These are phyloP conservation scores for Talaromyces proteolyticus DNA, from an alignment of 495 filamentous ascomycete genomes.

Conservation along the genomic window DNA sequence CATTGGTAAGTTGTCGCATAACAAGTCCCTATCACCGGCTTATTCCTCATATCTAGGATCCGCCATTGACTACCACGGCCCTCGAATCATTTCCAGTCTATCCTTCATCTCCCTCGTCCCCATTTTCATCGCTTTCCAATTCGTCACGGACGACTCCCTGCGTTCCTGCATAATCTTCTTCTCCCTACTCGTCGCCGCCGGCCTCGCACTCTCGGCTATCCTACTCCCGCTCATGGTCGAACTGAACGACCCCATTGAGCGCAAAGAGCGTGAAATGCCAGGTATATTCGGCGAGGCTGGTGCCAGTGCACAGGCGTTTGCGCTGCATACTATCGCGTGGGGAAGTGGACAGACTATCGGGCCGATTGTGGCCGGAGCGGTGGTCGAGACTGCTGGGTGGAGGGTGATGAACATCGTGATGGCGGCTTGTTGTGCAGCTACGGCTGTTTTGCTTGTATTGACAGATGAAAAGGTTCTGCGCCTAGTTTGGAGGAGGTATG, in stretches of 20 bases:
- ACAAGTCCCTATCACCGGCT: conserved; percentile 35
- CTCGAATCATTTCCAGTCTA: conserved; percentile 37
- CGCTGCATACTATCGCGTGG: conserved; percentile 53
- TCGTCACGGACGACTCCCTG: conserved; percentile 28
- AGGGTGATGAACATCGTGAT: conserved; percentile 30
- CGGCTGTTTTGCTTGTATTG: conserved; percentile 16
- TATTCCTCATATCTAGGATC: conserved; percentile 28
- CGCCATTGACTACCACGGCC: conserved; percentile 45
- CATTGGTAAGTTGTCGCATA: conserved; percentile 17
- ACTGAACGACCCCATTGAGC: conserved; percentile 53
- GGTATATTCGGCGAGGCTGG: conserved; percentile 44
- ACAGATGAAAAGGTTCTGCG: conserved; percentile 6
- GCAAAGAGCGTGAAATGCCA: conserved; percentile 47
- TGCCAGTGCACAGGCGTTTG: conserved; percentile 53
- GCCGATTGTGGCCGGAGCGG: conserved; percentile 44
- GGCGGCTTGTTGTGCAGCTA: conserved; percentile 21
- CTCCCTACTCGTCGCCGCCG: conserved; percentile 25
- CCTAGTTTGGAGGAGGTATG: not conserved
- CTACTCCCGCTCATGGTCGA: conserved; percentile 49
- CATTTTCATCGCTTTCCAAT: conserved; percentile 43
- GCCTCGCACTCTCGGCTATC: conserved; percentile 25
- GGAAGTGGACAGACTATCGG: conserved; percentile 58
- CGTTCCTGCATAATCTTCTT: conserved; percentile 27
- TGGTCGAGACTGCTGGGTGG: conserved; percentile 31
- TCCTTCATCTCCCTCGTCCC: conserved; percentile 44